Evolutionary conservation across 2,329 filamentous ascomycete genomes (phyloP), one percentile per base, ranked within the genome.

Genomic region (Scolecobasidium constrictum): DNA sequence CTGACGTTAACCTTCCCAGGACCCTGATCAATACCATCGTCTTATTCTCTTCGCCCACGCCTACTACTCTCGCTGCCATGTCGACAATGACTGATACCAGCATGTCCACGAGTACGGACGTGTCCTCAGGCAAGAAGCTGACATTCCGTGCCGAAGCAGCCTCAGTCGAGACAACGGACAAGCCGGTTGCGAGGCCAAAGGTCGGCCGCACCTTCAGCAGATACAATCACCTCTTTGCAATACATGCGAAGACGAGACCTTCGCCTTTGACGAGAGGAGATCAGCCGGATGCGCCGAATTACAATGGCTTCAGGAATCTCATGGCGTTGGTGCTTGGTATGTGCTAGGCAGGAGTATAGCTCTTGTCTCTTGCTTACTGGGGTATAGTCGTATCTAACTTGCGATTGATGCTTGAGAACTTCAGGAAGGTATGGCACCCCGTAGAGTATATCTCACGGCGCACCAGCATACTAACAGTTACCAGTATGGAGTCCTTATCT

Each of bases 391-490:
- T 90, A 39, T 92, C 88, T 54, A 98, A 98, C 59, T 65, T 98
- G 40, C 81, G 92, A 49, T 72, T 98, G 55, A 86, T 96, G 67
- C 87, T 98, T 56, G 92, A 96, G 64, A 98, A 98, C 58, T 86
- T 90, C 52, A 85, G 90, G 69, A 95, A 95, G 73, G 85, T 86
- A 58, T 47, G 53, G 42, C 9, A 18, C n/a, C n/a, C n/a, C n/a
- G n/a, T n/a, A n/a, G n/a, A n/a, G n/a, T n/a, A 13, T 17, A 21
- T 28, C 49, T 49, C 34, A 7, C n/a, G n/a, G n/a, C n/a, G n/a
- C n/a, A n/a, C n/a, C n/a, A n/a, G n/a, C n/a, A 33, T 17, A 28
- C 43, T 55, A 45, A 50, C 43, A n/a, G 31, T 17, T 57, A 49
- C 35, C 58, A 90, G 84, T 98, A 98, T 58, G 92, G 92, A 42